Conservation (phyloP, 352 stramenopile species). For the Aphanomyces cochlioides region DNA sequence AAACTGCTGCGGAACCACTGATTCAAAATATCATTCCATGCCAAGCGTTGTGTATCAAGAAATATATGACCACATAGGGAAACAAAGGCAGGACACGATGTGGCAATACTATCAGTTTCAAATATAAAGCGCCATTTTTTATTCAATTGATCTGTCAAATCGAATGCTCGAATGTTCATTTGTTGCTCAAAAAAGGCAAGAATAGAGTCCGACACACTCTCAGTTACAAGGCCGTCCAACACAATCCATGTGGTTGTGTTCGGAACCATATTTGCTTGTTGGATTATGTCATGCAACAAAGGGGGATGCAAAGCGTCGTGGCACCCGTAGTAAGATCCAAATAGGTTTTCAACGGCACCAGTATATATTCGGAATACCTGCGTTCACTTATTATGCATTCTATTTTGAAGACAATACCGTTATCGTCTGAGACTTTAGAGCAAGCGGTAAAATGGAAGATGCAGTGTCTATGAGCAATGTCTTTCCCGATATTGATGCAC, state of each 20-base stretch:
- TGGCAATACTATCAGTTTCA: slow-evolving; percentile 8
- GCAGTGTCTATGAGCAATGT: not conserved
- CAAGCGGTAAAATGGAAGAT: no score
- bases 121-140: slow-evolving; percentile 13
- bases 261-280: not conserved
- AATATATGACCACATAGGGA: slow-evolving; percentile 1
- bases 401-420: no score
- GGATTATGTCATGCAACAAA: slow-evolving; percentile 4
- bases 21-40: slow-evolving; percentile 16
- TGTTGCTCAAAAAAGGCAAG: slow-evolving; percentile 9
- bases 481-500: slow-evolving; percentile 5
- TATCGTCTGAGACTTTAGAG: no score
- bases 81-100: not conserved
- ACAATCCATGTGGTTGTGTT: slow-evolving; percentile 7
- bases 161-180: not conserved
- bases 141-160: not conserved
- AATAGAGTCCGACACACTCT: not conserved
- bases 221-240: not conserved
- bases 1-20: not conserved
- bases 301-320: not conserved
- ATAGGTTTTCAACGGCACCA: not conserved
- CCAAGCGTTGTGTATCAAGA: not conserved
- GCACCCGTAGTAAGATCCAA: slow-evolving; percentile 3
- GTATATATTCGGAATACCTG: not conserved
- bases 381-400: no score